phyloP scores from a whole-genome alignment of 164 flowering plant species.

The Buxus sempervirens region DNA sequence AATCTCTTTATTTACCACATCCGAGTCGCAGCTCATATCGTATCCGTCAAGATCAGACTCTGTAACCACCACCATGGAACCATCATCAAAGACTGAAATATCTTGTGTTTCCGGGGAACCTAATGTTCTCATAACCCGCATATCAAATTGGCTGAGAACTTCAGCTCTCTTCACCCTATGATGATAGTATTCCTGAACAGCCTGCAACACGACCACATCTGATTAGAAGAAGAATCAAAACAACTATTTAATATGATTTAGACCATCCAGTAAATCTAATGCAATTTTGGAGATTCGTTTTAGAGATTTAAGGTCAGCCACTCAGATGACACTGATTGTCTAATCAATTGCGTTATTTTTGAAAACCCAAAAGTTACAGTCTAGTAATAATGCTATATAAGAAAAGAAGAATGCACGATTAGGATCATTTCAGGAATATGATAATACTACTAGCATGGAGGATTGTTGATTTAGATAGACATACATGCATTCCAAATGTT shows the following conservation, averaged over 20 bases:
- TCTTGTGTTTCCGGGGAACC: constrained; percentile 15
- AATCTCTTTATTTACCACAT: constrained; percentile 34
- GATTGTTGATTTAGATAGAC: not conserved
- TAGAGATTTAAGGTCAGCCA: not conserved
- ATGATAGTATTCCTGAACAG: constrained; percentile 61
- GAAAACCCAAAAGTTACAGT: not conserved
- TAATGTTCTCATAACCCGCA: constrained; percentile 13
- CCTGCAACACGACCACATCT: constrained; percentile 36
- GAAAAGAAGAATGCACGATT: not conserved
- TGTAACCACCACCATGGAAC: constrained; percentile 67
- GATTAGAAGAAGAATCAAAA: too few relatives aligned
- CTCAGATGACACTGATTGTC: not conserved
- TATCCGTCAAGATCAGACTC: constrained; percentile 80
- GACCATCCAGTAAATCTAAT: not conserved
- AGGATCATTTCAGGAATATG: not conserved
- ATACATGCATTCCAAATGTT: not conserved
- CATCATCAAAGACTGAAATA: constrained; percentile 52
- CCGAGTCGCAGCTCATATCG: constrained; percentile 27
- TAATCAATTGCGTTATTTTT: not conserved
- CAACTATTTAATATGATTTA: too few relatives aligned
- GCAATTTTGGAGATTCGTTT: too few relatives aligned
- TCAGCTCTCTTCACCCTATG: constrained; percentile 30
- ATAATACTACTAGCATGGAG: not conserved
- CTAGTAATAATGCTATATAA: not conserved
- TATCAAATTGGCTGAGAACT: constrained; percentile 12